Conservation (phyloP, 2,329 filamentous ascomycete genomes). For the Hypoxylon sp. region DNA sequence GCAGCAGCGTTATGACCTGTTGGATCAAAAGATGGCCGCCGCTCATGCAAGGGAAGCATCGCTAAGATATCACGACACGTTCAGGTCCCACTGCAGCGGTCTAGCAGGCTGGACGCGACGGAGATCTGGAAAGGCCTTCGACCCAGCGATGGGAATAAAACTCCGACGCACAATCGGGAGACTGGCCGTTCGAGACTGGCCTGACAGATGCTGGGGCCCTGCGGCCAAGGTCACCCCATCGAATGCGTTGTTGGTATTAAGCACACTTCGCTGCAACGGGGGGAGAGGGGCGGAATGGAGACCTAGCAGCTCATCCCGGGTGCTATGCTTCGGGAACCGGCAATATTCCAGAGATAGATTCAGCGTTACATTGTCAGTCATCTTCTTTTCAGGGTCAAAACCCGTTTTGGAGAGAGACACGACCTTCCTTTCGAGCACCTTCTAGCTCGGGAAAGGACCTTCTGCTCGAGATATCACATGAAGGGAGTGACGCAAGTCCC, state of each 20-base stretch:
- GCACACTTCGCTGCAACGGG: slow-evolving; percentile 17
- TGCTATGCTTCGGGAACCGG: slow-evolving; percentile 24
- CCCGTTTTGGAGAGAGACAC: slow-evolving; percentile 3
- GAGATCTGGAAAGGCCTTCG: slow-evolving; percentile 28
- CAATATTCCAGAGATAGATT: slow-evolving; percentile 30
- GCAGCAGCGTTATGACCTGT: slow-evolving; percentile 13
- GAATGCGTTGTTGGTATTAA: slow-evolving; percentile 18
- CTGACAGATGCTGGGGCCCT: slow-evolving; percentile 15
- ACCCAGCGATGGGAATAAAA: slow-evolving; percentile 3
- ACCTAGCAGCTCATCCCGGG: slow-evolving; percentile 18
- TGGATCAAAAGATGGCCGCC: slow-evolving; percentile 18
- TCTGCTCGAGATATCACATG: slow-evolving; percentile 1
- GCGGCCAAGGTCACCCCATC: slow-evolving; percentile 29
- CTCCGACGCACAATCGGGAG: slow-evolving; percentile 14
- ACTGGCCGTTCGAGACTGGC: slow-evolving; percentile 27
- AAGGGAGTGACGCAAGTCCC: slow-evolving; percentile 23
- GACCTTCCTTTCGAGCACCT: not conserved
- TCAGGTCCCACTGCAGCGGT: slow-evolving; percentile 23
- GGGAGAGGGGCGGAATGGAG: too few species aligned
- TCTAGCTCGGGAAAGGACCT: slow-evolving; percentile 3
- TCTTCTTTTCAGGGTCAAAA: slow-evolving; percentile 20
- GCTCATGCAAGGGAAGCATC: slow-evolving; percentile 11
- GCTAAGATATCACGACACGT: slow-evolving; percentile 13
- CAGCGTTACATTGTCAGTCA: slow-evolving; percentile 26
- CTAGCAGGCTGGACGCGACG: slow-evolving; percentile 11